A percentile compares a stretch with the other conserved stretches of the same genome.
phyloP scores from a whole-genome alignment of 306 rosid species.

The Casuarina glauca region DNA sequence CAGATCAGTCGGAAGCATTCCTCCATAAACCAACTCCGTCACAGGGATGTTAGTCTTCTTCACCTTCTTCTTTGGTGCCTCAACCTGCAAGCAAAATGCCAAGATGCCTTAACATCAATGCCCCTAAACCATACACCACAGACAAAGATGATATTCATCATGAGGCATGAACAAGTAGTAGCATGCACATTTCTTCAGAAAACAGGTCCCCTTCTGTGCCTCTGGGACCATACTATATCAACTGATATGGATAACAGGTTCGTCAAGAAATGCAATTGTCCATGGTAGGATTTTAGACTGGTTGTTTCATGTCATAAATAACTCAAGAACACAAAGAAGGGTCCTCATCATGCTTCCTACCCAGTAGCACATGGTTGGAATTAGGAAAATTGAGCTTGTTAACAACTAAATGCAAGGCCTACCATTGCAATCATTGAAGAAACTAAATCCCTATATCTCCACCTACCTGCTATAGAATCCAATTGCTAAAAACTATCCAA shows the following conservation, averaged over 20 bases:
- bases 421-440: neutral
- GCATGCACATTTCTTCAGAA: neutral
- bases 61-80: slow-evolving; percentile 83
- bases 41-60: slow-evolving; percentile 72
- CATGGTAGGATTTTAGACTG: too few relatives aligned
- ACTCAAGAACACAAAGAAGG: neutral
- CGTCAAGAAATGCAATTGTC: neutral
- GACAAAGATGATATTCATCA: neutral
- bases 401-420: neutral
- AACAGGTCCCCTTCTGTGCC: neutral
- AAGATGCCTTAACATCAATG: neutral
- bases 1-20: slow-evolving; percentile 55
- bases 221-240: neutral
- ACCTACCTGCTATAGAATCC: neutral
- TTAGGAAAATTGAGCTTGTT: neutral
- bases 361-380: neutral
- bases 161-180: neutral
- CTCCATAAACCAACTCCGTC: slow-evolving; percentile 75
- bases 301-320: neutral
- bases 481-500: neutral
- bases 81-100: slow-evolving; percentile 38
- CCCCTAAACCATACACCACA: neutral
- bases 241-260: neutral
- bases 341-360: neutral
- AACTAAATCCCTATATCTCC: neutral